Percentiles rank a stretch among this genome's conserved stretches.
Evolutionary conservation across 2,329 filamentous ascomycete genomes (phyloP).

Genomic region (Dactylellina haptotyla): DNA sequence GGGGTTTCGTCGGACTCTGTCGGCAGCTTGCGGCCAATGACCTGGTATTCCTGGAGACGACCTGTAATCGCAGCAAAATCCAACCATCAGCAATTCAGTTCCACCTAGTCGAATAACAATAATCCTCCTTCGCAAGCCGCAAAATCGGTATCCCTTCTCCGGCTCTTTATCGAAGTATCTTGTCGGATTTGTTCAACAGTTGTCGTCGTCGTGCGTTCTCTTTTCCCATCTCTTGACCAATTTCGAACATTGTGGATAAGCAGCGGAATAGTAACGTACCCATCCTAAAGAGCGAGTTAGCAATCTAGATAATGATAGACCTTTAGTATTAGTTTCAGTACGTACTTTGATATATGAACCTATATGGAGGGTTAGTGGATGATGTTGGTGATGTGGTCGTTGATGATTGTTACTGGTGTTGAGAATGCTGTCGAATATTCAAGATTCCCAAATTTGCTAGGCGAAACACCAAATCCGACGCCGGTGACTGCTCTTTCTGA

Average conservation of each 20-base stretch:
- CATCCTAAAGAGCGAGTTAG: constrained; percentile 66
- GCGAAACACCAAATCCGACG: constrained; percentile 28
- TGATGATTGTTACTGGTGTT: constrained; percentile 41
- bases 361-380: constrained; percentile 41
- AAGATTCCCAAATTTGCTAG: constrained; percentile 54
- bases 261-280: constrained; percentile 66
- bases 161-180: constrained; percentile 6
- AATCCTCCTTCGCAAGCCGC: too few species aligned
- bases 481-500: constrained; percentile 50
- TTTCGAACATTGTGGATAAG: constrained; percentile 1
- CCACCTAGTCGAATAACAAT: constrained; percentile 45
- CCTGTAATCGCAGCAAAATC: constrained; percentile 68
- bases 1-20: constrained; percentile 96
- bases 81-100: constrained; percentile 60
- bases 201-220: constrained; percentile 2
- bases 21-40: constrained; percentile 99
- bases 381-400: constrained; percentile 40
- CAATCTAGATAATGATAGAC: too few species aligned
- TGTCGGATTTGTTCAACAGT: constrained; percentile 31
- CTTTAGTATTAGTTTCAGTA: too few species aligned
- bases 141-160: neutral
- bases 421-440: constrained; percentile 43
- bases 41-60: constrained; percentile 99
- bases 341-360: constrained; percentile 57
- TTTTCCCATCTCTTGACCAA: constrained; percentile 2